Base-by-base conservation (phyloP, 2,329 filamentous ascomycete genomes). In the Metarhizium brunneum region DNA sequence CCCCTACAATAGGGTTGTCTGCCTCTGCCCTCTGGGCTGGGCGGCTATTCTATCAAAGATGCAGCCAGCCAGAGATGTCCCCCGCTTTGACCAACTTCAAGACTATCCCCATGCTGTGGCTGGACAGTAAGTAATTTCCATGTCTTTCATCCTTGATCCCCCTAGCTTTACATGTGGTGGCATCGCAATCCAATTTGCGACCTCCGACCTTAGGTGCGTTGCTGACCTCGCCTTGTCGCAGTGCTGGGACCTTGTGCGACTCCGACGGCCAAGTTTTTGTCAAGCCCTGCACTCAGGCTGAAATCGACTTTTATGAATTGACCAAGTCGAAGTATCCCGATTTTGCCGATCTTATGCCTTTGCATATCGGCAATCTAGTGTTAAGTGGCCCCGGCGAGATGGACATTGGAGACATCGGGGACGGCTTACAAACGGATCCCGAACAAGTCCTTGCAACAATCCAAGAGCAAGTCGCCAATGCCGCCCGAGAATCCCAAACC, bases 291-390 rank as follows among this genome's bases (percentile, higher is more conserved):
- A 95, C 89, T 0, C 74, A 84, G 59, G 79, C 85, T 60, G 94
- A 99, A 73, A 84, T 97, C 64, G 80, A 84, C 48, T 99, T 99
- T 71, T 99, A 99, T 77, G 83, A 96, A 68, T 82, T 84, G 43
- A 85, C 85, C 32, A 70, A 71, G 53, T 71, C 80, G 38, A 72
- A 79, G 25, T 87, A 95, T 66, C 82, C 84, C 35, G 83, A 86
- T 2, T 90, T 97, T 64, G 81, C 85, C 52, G 81, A 85, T 29
- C 82, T 92, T 64, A 92, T 97, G 78, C 92, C 94, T 49, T 79
- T 83, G 5, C 97, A 85, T 72, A 83, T 95, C 72, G 94, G 94
- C 57, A 88, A 85, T 2, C 77, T 99, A 51, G 74, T 77, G 32
- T 82, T 95, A n/a, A 81, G 80, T 60, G 76, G 85, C 50, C 74